A percentile compares a stretch with the other conserved stretches of the same genome.
Evolutionary conservation across 352 stramenopile genomes (phyloP).

Genomic region (Globisporangium paroecandrum): DNA sequence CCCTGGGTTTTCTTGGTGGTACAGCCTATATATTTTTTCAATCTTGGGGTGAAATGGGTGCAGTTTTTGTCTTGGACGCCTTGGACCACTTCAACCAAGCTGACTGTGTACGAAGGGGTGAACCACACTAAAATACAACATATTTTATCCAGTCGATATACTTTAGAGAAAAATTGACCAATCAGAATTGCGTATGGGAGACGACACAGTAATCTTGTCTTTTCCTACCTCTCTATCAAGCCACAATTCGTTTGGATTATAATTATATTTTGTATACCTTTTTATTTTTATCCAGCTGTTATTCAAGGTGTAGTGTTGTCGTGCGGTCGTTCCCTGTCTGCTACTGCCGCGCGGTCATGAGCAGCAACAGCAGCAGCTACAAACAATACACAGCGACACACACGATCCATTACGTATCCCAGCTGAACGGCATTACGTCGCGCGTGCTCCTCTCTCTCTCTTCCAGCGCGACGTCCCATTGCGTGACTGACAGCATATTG

Average conservation of each 20-base stretch:
- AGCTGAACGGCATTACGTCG: conserved; percentile 1
- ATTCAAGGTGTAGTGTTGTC: conserved; percentile 1
- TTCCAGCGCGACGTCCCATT: not conserved
- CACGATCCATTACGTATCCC: conserved; percentile 2
- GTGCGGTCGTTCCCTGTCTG: conserved; percentile 2
- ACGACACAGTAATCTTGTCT: not conserved
- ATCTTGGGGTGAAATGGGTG: not conserved
- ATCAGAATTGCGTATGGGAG: not conserved
- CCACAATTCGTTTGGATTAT: not conserved
- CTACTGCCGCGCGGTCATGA: conserved; percentile 5
- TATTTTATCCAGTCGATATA: not conserved
- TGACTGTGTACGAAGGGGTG: not conserved
- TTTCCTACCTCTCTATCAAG: not conserved
- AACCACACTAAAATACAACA: not conserved
- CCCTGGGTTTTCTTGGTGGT: too few species aligned
- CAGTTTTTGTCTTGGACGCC: not conserved
- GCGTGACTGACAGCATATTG: not conserved
- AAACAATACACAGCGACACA: not conserved
- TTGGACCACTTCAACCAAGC: not conserved
- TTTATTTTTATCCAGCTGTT: not conserved
- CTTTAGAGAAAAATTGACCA: not conserved
- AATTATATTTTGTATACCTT: not conserved
- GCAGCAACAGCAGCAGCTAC: not conserved
- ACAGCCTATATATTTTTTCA: too few species aligned
- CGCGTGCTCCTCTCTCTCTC: not conserved